These are phyloP conservation scores for Nemania sp. DNA, from an alignment of 2,329 filamentous ascomycete species.

Conservation along the genomic window DNA sequence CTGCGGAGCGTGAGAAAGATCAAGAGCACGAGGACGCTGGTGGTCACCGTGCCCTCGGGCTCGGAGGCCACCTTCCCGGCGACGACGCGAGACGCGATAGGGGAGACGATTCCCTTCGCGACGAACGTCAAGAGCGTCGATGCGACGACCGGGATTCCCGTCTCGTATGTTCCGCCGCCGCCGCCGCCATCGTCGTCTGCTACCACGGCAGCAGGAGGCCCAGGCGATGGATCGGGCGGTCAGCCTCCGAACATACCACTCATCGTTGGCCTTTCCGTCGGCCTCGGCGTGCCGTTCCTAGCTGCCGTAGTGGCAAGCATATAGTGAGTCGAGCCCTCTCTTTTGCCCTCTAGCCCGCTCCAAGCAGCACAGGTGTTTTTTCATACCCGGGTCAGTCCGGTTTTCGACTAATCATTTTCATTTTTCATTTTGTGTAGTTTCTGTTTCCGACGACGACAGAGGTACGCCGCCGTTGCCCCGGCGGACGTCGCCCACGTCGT, in stretches of 20 bases:
- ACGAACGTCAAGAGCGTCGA: constrained; percentile 43
- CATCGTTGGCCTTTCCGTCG: constrained; percentile 55
- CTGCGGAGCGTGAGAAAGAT: constrained; percentile 51
- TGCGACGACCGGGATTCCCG: constrained; percentile 50
- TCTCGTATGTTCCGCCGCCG: constrained; percentile 46
- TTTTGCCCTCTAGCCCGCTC: too few species aligned
- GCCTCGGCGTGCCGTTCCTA: constrained; percentile 49
- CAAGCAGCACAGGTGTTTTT: not conserved
- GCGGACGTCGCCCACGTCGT: constrained; percentile 20
- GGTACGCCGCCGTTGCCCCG: constrained; percentile 23
- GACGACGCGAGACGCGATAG: constrained; percentile 40
- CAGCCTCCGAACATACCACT: constrained; percentile 45
- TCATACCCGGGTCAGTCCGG: not conserved
- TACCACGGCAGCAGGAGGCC: not conserved
- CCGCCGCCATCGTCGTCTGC: constrained; percentile 41
- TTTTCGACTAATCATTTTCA: constrained; percentile 15
- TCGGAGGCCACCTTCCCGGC: constrained; percentile 47
- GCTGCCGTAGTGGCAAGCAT: constrained; percentile 37
- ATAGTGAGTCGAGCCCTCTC: constrained; percentile 41
- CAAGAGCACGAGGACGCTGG: constrained; percentile 46
- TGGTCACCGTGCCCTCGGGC: constrained; percentile 48
- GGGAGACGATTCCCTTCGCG: constrained; percentile 49
- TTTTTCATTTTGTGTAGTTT: constrained; percentile 25
- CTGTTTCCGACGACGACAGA: constrained; percentile 24
- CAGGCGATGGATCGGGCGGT: constrained; percentile 29